These are phyloP conservation scores for Podospora australis DNA, from an alignment of 495 filamentous ascomycete species.

Conservation along the genomic window DNA sequence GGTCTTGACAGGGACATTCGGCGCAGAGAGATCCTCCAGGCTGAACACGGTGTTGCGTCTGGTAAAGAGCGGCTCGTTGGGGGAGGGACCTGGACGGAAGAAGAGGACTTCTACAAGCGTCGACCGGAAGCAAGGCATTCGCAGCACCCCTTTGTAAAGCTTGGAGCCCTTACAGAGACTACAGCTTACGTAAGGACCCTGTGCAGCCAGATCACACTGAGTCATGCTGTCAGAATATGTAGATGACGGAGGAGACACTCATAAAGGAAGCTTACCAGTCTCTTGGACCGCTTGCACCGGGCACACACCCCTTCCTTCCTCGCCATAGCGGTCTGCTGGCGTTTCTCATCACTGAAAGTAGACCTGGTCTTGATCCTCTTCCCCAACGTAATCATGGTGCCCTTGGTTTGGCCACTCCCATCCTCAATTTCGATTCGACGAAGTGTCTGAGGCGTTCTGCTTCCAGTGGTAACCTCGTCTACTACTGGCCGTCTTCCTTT, in stretches of 20 bases:
- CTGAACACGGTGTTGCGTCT: slow-evolving; percentile 6
- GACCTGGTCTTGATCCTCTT: slow-evolving; percentile 7
- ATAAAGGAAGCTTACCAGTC: no score
- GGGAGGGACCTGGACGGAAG: slow-evolving; percentile 25
- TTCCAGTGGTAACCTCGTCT: slow-evolving; percentile 1
- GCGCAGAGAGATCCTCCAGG: slow-evolving; percentile 18
- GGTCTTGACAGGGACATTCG: slow-evolving; percentile 11
- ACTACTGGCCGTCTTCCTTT: slow-evolving; percentile 14
- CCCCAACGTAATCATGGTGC: slow-evolving; percentile 18
- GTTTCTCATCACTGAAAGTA: slow-evolving; percentile 16
- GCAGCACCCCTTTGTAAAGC: slow-evolving; percentile 18
- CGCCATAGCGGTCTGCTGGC: slow-evolving; percentile 13
- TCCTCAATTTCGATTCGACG: slow-evolving; percentile 7
- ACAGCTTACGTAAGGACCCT: slow-evolving; percentile 17
- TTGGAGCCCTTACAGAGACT: slow-evolving; percentile 13
- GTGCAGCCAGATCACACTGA: slow-evolving; percentile 23
- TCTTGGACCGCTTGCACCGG: slow-evolving; percentile 22
- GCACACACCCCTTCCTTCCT: slow-evolving; percentile 22
- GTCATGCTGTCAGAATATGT: slow-evolving; percentile 7
- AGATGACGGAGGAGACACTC: no score
- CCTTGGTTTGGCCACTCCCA: slow-evolving; percentile 14
- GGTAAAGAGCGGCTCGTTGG: slow-evolving; percentile 26
- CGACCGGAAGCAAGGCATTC: slow-evolving; percentile 22
- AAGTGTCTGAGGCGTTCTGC: slow-evolving; percentile 6
- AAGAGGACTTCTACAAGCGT: slow-evolving; percentile 21